Evolutionary conservation across 225 moss, liverwort and hornwort species (phyloP).

Genomic region (Pleurozium schreberi): DNA sequence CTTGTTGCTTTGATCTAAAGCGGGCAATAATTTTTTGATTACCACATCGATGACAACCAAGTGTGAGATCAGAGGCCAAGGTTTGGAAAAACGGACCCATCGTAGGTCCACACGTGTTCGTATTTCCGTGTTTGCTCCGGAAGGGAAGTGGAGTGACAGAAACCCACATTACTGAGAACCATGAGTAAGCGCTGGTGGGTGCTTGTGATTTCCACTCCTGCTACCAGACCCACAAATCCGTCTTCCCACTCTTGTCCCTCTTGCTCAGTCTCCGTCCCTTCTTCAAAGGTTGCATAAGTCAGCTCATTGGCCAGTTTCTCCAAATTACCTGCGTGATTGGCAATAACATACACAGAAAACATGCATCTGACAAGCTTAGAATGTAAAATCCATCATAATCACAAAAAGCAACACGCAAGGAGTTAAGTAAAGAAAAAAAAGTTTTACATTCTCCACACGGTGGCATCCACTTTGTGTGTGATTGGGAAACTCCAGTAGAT

Average conservation of each 20-base stretch:
- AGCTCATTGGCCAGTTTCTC: conserved; percentile 67
- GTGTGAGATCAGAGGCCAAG: neutral
- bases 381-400: neutral
- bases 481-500: neutral
- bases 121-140: conserved; percentile 55
- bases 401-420: neutral
- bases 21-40: neutral
- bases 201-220: conserved; percentile 65
- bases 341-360: neutral
- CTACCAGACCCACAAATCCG: conserved; percentile 60
- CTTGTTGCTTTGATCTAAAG: neutral
- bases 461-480: no score
- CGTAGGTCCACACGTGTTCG: conserved; percentile 56
- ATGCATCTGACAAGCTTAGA: neutral
- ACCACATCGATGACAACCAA: neutral
- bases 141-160: conserved; percentile 59
- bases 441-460: neutral
- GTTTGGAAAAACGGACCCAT: conserved; percentile 24
- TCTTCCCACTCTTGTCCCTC: conserved; percentile 35
- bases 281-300: conserved; percentile 22
- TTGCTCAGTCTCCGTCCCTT: neutral
- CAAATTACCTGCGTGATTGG: conserved; percentile 37
- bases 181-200: conserved; percentile 76
- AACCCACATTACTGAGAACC: conserved; percentile 82
- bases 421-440: neutral